Percentiles rank a stretch among this genome's conserved stretches.
Conservation (phyloP, 2,329 filamentous ascomycete species). For the Diplocarpon mali region DNA sequence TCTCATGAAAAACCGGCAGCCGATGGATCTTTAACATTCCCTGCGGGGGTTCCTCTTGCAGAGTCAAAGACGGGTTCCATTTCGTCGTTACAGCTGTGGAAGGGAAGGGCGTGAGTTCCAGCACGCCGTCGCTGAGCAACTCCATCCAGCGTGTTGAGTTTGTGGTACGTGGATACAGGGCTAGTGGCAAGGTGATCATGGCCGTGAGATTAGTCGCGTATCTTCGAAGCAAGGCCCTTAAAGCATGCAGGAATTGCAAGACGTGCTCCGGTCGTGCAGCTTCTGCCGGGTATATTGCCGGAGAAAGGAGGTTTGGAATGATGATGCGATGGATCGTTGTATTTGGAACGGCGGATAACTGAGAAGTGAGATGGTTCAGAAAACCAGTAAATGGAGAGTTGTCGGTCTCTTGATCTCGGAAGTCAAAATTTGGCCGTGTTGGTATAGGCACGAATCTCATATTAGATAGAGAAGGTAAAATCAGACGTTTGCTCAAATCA, state of each 20-base stretch:
- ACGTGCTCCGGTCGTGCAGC: constrained; percentile 61
- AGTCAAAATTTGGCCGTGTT: constrained; percentile 20
- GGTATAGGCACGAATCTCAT: constrained; percentile 40
- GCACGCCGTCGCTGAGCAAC: constrained; percentile 69
- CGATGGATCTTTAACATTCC: constrained; percentile 77
- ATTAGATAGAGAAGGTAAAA: constrained; percentile 39
- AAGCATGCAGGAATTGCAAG: constrained; percentile 68
- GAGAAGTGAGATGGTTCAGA: constrained; percentile 44
- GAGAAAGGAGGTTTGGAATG: constrained; percentile 76
- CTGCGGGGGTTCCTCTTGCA: constrained; percentile 65
- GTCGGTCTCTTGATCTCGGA: constrained; percentile 23
- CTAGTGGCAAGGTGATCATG: constrained; percentile 66
- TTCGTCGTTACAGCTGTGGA: constrained; percentile 33
- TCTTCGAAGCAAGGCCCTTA: constrained; percentile 64
- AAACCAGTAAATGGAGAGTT: constrained; percentile 53
- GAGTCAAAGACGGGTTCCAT: constrained; percentile 40
- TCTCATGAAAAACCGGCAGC: constrained; percentile 77
- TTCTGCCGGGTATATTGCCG: constrained; percentile 66
- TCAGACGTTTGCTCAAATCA: constrained; percentile 56
- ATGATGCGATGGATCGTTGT: constrained; percentile 67
- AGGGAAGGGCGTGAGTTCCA: constrained; percentile 71
- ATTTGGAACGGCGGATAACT: constrained; percentile 42
- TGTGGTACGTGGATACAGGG: constrained; percentile 64
- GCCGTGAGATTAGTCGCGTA: constrained; percentile 55
- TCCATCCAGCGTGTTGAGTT: constrained; percentile 82